Base-by-base conservation (phyloP, 352 stramenopile genomes). In the Phytophthora capsici region DNA sequence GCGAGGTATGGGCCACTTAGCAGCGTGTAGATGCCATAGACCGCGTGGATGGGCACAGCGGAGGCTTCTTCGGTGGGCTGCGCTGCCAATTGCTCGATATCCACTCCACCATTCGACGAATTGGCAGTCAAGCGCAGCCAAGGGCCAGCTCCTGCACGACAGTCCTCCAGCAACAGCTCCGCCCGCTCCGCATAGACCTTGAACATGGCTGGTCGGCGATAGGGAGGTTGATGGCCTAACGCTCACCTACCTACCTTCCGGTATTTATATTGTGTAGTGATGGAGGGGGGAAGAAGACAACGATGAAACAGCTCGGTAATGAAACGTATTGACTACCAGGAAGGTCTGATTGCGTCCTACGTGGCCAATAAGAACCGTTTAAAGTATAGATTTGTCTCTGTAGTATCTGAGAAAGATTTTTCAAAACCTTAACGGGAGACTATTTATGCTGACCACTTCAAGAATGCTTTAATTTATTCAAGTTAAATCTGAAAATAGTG, bases 151-250 rank as follows among this genome's bases (percentile, higher is more conserved):
- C 80, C 84, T 1, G 79, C 78, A 66, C 86, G 86, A 49, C 84
- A 93, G 75, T 95, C 84, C 67, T 95, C 86, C 28, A 95, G 71
- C 63, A 95, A 63, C 26, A 95, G 61, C 72, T 92, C 82, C 22
- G 67, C 58, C 32, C 71, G 75, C 71, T 91, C 80, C 55, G 78
- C 63, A 59, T 95, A 85, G 41, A 93, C 83, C 63, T 90, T 90
- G 72, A 94, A 94, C 82, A 94, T 91, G 48, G n/a, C n/a, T n/a
- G n/a, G n/a, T n/a, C n/a, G n/a, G 14, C 13, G 51, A 36, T 25
- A 37, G 8, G 30, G 16, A 26, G 12, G 16, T 19, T 28, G 6
- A 44, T 43, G 51, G 16, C 22, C 14, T 19, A 34, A 9, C 19
- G 40, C 28, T 30, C 37, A 19, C 25, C 38, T 46, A 16, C 2